phyloP scores from a whole-genome alignment of 2,329 filamentous ascomycete genomes.

The Calonectria multiphialidica region DNA sequence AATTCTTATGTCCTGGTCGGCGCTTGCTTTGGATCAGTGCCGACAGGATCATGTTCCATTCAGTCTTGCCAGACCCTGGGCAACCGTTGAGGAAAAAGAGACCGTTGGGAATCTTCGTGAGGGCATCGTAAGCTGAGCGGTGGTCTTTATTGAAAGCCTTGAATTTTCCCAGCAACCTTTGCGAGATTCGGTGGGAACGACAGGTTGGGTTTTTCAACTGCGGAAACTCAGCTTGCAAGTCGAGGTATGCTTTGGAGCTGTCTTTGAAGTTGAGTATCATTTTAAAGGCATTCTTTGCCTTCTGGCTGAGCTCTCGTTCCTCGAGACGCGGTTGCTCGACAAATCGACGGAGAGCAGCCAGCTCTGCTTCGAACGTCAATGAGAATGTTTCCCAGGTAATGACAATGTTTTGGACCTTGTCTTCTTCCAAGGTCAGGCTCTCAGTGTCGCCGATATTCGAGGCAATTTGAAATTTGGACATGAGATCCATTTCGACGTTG shows the following conservation, averaged over 20 bases:
- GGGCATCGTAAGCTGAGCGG: constrained; percentile 47
- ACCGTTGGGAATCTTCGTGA: constrained; percentile 54
- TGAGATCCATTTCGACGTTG: constrained; percentile 59
- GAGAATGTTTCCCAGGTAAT: constrained; percentile 45
- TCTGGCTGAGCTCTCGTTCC: constrained; percentile 31
- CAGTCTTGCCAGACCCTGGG: constrained; percentile 61
- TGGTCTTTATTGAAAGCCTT: constrained; percentile 54
- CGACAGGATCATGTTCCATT: constrained; percentile 58
- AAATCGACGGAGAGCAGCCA: constrained; percentile 46
- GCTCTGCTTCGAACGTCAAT: constrained; percentile 48
- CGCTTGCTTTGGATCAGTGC: constrained; percentile 51
- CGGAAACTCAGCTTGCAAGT: constrained; percentile 46
- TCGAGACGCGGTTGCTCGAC: constrained; percentile 33
- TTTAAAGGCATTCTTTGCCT: constrained; percentile 44
- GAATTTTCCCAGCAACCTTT: constrained; percentile 45
- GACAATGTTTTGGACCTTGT: constrained; percentile 35
- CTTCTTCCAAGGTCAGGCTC: constrained; percentile 29
- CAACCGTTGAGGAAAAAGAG: constrained; percentile 60
- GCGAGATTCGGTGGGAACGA: constrained; percentile 35
- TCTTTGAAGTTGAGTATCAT: constrained; percentile 49
- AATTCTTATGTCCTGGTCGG: constrained; percentile 34
- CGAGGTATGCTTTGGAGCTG: constrained; percentile 31
- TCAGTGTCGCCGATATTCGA: constrained; percentile 46
- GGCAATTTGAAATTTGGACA: constrained; percentile 75
- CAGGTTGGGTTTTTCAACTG: constrained; percentile 48